Percentiles rank a stretch among this genome's conserved stretches.
Conservation (phyloP, 2,329 filamentous ascomycete genomes). For the Cladosporium sphaerospermum region DNA sequence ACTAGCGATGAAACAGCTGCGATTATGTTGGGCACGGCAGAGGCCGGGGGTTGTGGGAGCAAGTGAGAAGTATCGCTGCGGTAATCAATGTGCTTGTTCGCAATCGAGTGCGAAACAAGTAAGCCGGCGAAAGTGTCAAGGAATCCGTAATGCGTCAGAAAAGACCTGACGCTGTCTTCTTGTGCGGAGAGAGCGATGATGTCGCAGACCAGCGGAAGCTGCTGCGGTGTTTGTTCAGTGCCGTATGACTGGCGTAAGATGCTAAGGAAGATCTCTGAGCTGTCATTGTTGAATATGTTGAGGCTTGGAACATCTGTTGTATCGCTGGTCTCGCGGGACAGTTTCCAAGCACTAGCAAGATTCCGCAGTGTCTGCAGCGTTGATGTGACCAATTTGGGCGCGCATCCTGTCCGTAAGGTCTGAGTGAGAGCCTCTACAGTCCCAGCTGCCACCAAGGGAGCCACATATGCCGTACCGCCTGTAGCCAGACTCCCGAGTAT, state of each 20-base stretch:
- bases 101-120: conserved; percentile 56
- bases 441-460: conserved; percentile 62
- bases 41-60: conserved; percentile 51
- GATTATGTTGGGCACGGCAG: conserved; percentile 61
- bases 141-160: conserved; percentile 65
- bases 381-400: conserved; percentile 62
- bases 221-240: conserved; percentile 43
- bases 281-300: conserved; percentile 54
- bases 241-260: conserved; percentile 59
- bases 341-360: conserved; percentile 56
- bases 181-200: conserved; percentile 59
- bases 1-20: conserved; percentile 73
- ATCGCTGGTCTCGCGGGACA: conserved; percentile 1
- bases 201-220: conserved; percentile 55
- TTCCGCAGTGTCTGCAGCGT: conserved; percentile 69
- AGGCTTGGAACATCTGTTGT: conserved; percentile 10
- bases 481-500: conserved; percentile 80
- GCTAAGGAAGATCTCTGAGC: conserved; percentile 56
- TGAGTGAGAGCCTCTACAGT: conserved; percentile 65
- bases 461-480: conserved; percentile 77
- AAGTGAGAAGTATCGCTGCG: conserved; percentile 19
- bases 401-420: conserved; percentile 59
- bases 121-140: conserved; percentile 72
- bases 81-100: conserved; percentile 21
- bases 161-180: conserved; percentile 62